Evolutionary conservation across 768 basidiomycete genomes (phyloP).

Genomic region (Mycena vitilis): DNA sequence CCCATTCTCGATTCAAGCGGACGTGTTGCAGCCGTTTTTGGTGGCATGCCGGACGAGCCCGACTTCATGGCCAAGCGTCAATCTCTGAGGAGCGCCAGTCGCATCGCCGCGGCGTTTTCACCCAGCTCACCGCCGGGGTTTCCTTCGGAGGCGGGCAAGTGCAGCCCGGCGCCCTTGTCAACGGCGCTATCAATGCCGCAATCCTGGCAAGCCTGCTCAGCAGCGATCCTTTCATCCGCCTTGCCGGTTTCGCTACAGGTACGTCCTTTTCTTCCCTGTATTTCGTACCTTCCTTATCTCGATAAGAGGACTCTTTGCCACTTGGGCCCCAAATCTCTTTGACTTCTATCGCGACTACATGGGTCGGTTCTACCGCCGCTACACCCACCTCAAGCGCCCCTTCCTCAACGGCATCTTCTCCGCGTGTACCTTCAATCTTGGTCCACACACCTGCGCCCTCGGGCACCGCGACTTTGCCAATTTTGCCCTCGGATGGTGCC

Average conservation of each 20-base stretch:
- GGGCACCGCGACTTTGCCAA: slow-evolving; percentile 1
- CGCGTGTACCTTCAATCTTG: slow-evolving; percentile 5
- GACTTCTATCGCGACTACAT: slow-evolving; percentile 9
- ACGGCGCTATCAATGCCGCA: slow-evolving; percentile 6
- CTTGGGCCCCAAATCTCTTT: slow-evolving; percentile 1
- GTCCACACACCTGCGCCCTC: neutral
- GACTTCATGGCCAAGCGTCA: neutral
- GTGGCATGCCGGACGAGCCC: neutral
- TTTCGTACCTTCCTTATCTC: neutral
- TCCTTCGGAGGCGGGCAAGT: slow-evolving; percentile 5
- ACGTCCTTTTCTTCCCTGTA: too few species aligned
- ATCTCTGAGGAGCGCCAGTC: neutral
- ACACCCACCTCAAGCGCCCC: neutral
- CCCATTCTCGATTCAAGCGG: neutral
- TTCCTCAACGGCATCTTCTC: slow-evolving; percentile 9
- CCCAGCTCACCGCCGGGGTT: neutral
- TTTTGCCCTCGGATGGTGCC: neutral
- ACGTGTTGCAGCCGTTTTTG: neutral
- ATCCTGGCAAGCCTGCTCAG: neutral
- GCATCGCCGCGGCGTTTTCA: neutral
- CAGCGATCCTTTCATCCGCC: neutral
- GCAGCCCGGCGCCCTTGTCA: slow-evolving; percentile 1
- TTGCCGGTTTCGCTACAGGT: slow-evolving; percentile 32
- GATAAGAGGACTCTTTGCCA: slow-evolving; percentile 7
- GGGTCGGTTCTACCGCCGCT: neutral